Conservation (phyloP, 192 early-diverging fungal genomes). For the Diversispora epigaea region DNA sequence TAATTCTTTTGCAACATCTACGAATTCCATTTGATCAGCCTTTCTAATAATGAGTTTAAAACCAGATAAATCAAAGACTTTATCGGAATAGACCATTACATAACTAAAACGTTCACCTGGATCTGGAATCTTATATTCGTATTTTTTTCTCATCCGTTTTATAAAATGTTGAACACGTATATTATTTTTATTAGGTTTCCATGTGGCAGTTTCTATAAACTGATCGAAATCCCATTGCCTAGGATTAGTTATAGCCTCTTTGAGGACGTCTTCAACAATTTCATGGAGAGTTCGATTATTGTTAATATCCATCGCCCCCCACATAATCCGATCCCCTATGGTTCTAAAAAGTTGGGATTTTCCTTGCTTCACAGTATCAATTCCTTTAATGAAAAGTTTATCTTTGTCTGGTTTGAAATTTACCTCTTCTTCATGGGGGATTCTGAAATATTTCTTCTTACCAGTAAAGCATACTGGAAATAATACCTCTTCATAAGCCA, state of each 20-base stretch:
- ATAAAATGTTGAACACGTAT: not conserved
- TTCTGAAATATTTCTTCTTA: conserved; percentile 16
- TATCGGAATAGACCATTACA: not conserved
- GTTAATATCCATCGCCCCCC: not conserved
- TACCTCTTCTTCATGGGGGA: not conserved
- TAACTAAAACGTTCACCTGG: conserved; percentile 6
- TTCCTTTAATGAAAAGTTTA: conserved; percentile 3
- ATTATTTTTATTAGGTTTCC: conserved; percentile 3
- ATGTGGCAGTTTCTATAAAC: conserved; percentile 1
- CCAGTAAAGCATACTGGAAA: conserved; percentile 22
- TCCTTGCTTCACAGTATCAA: conserved; percentile 14
- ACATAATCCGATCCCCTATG: not conserved
- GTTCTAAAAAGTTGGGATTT: not conserved
- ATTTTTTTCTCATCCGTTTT: not conserved
- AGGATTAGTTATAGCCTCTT: not conserved
- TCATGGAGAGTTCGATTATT: not conserved
- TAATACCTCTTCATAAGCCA: conserved; percentile 21
- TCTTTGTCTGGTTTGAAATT: conserved; percentile 12
- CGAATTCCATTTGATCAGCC: conserved; percentile 2
- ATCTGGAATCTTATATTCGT: not conserved
- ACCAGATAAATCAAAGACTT: too few species aligned
- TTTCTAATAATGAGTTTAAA: not conserved
- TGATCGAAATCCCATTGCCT: not conserved
- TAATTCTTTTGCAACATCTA: not conserved
- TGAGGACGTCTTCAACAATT: conserved; percentile 12